phyloP scores from a whole-genome alignment of 306 rosid species.

The Oxytropis ochrocephala region DNA sequence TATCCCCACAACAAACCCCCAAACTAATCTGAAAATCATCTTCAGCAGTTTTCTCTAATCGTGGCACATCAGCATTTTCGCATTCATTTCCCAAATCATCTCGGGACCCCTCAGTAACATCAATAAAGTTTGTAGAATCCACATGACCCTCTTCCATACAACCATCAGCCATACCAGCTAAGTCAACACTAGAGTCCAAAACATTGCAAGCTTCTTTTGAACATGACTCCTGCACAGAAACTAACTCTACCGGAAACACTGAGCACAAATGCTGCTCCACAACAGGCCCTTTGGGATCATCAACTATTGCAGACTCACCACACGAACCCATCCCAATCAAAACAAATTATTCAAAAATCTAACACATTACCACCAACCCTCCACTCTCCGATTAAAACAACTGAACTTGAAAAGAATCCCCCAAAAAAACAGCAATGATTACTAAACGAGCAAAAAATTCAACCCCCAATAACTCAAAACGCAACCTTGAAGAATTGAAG shows the following conservation, averaged over 20 bases:
- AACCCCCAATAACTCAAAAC: conserved; percentile 14
- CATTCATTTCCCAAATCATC: conserved; percentile 31
- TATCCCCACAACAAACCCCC: conserved; percentile 23
- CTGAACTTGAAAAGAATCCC: neutral
- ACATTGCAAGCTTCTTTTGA: conserved; percentile 21
- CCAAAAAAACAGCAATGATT: neutral
- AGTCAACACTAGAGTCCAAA: conserved; percentile 29
- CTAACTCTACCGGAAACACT: conserved; percentile 36
- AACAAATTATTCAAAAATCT: conserved; percentile 26
- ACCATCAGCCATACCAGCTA: conserved; percentile 12
- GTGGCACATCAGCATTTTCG: conserved; percentile 26
- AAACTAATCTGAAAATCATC: conserved; percentile 23
- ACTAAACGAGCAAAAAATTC: conserved; percentile 34
- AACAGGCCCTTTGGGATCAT: conserved; percentile 31
- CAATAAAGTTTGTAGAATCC: conserved; percentile 25
- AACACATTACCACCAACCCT: conserved; percentile 23
- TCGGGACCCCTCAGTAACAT: conserved; percentile 21
- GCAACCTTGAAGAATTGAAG: conserved; percentile 21
- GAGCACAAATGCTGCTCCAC: conserved; percentile 37
- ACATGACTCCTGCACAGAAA: conserved; percentile 40
- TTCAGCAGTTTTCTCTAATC: conserved; percentile 14
- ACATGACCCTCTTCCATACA: conserved; percentile 13
- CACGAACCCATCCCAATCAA: conserved; percentile 56
- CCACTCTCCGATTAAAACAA: conserved; percentile 18
- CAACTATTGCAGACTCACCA: conserved; percentile 44